A percentile compares a stretch with the other conserved stretches of the same genome.
Evolutionary conservation across 805 yeast species (phyloP).

Genomic region (Ogataea glucozyma): DNA sequence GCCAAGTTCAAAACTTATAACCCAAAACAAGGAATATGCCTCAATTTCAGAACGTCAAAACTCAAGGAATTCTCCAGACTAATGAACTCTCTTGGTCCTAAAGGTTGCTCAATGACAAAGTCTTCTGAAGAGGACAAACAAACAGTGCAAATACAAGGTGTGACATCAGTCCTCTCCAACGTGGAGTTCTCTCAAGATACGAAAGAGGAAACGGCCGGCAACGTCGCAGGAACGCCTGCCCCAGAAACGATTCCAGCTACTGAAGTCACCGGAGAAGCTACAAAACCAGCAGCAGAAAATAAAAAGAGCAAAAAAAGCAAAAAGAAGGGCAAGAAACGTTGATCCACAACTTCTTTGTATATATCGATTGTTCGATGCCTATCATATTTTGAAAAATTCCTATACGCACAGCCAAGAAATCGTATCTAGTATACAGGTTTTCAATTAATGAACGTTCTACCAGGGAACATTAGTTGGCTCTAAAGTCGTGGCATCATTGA

Average conservation of each 20-base stretch:
- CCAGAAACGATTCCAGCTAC: slow-evolving; percentile 3
- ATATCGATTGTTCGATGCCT: neutral
- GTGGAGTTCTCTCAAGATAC: slow-evolving; percentile 19
- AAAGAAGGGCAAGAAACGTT: slow-evolving; percentile 28
- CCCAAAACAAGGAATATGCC: slow-evolving; percentile 60
- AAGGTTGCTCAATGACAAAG: slow-evolving; percentile 43
- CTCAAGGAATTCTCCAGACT: slow-evolving; percentile 74
- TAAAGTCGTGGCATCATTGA: slow-evolving; percentile 6
- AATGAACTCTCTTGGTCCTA: slow-evolving; percentile 72
- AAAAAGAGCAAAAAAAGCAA: slow-evolving; percentile 23
- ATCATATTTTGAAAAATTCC: neutral
- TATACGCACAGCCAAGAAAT: neutral
- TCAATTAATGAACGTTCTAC: slow-evolving; percentile 10
- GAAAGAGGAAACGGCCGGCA: slow-evolving; percentile 11
- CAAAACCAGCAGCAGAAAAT: neutral
- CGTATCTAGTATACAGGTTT: slow-evolving; percentile 6
- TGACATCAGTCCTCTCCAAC: slow-evolving; percentile 28
- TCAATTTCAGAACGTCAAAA: slow-evolving; percentile 58
- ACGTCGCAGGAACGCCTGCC: slow-evolving; percentile 7
- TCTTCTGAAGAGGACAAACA: slow-evolving; percentile 13
- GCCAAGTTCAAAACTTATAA: slow-evolving; percentile 64
- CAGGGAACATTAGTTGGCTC: slow-evolving; percentile 13
- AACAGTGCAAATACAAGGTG: slow-evolving; percentile 29
- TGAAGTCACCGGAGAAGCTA: neutral
- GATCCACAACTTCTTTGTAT: slow-evolving; percentile 3